Percentiles rank a stretch among this genome's conserved stretches.
Evolutionary conservation across 2,329 filamentous ascomycete genomes (phyloP).

Genomic region (Hymenoscyphus fructigenus): DNA sequence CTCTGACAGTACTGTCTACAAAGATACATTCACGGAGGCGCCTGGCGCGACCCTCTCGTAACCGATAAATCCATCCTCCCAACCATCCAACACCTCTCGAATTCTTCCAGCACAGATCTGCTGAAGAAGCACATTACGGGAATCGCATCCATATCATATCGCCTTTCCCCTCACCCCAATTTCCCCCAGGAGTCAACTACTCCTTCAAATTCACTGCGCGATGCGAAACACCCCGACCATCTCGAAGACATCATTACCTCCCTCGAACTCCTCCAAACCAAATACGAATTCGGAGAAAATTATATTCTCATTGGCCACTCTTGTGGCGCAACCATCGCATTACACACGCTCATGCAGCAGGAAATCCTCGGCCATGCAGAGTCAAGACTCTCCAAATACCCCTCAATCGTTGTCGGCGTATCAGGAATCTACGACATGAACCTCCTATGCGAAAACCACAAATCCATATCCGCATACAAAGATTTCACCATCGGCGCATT

Average conservation of each 20-base stretch:
- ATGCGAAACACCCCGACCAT: conserved; percentile 59
- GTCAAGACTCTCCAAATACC: conserved; percentile 31
- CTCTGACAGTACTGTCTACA: neutral
- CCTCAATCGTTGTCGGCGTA: conserved; percentile 56
- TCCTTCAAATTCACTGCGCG: conserved; percentile 34
- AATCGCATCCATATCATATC: conserved; percentile 65
- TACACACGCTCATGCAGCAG: conserved; percentile 47
- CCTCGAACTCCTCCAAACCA: conserved; percentile 48
- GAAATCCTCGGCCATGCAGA: neutral
- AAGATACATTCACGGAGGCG: conserved; percentile 55
- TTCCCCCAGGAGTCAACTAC: conserved; percentile 39
- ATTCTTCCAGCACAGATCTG: conserved; percentile 32
- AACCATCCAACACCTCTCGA: conserved; percentile 46
- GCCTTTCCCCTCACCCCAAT: conserved; percentile 56
- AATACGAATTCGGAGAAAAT: conserved; percentile 44
- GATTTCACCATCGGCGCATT: conserved; percentile 43
- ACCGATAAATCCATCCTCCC: conserved; percentile 38
- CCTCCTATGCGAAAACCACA: conserved; percentile 22
- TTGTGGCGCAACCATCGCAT: conserved; percentile 62
- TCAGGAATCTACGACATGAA: conserved; percentile 66
- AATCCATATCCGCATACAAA: conserved; percentile 22
- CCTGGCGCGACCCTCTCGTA: conserved; percentile 56
- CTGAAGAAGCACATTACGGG: conserved; percentile 48
- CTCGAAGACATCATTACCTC: conserved; percentile 54
- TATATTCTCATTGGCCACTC: conserved; percentile 63